Evolutionary conservation across 306 rosid species (phyloP).

Genomic region (Casuarina glauca): DNA sequence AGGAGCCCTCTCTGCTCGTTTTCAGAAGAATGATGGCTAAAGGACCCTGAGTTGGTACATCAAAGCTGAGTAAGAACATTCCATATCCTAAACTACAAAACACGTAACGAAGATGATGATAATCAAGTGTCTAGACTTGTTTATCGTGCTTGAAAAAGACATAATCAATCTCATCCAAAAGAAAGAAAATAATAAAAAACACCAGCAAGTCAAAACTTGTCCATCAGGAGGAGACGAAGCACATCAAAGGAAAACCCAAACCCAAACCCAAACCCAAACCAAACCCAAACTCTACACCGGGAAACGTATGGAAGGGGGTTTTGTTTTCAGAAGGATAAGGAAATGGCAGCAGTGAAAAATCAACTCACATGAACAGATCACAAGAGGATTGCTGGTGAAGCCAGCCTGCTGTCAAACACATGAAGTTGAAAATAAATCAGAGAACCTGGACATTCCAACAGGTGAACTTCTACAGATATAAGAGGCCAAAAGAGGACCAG

Average conservation of each 20-base stretch:
- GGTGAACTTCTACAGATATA: neutral
- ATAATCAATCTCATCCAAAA: neutral
- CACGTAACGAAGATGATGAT: neutral
- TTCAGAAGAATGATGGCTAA: neutral
- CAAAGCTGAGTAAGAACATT: neutral
- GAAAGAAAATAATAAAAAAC: neutral
- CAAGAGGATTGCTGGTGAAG: neutral
- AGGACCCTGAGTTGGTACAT: neutral
- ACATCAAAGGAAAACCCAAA: slow-evolving; percentile 1
- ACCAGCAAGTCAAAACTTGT: neutral
- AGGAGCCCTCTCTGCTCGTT: neutral
- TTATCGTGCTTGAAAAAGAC: neutral
- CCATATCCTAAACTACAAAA: neutral
- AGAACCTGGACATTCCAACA: neutral
- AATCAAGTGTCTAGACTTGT: neutral
- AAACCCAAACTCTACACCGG: neutral
- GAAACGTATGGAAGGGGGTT: neutral
- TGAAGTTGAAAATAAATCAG: neutral
- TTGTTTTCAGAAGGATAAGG: neutral
- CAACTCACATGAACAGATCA: neutral
- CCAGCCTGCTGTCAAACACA: neutral
- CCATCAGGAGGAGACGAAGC: neutral
- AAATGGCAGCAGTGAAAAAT: neutral
- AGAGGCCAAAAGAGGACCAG: slow-evolving; percentile 3
- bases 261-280: neutral